These are phyloP conservation scores for Talaromyces borbonicus DNA, from an alignment of 495 filamentous ascomycete genomes.

Conservation along the genomic window DNA sequence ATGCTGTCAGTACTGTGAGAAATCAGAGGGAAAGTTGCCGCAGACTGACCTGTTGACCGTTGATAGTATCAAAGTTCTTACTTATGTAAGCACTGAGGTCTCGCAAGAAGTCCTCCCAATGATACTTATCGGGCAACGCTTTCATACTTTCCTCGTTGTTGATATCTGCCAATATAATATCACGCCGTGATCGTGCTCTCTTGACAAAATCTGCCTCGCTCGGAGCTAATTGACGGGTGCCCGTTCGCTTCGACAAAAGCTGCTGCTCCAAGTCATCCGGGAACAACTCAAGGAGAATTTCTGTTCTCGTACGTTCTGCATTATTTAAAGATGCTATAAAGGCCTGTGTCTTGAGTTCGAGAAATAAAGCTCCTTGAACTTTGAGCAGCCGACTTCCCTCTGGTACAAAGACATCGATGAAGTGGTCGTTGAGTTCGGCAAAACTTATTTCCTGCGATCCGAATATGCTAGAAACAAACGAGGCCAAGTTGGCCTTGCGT, in stretches of 20 bases:
- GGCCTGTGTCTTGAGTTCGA: constrained; percentile 80
- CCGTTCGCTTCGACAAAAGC: constrained; percentile 55
- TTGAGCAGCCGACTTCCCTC: constrained; percentile 63
- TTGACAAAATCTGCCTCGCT: constrained; percentile 69
- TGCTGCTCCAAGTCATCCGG: constrained; percentile 55
- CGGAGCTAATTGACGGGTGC: constrained; percentile 50
- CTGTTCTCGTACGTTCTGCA: constrained; percentile 52
- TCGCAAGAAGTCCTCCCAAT: constrained; percentile 69
- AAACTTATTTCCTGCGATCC: constrained; percentile 75
- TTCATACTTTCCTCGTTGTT: constrained; percentile 51
- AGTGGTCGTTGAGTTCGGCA: constrained; percentile 72
- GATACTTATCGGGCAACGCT: constrained; percentile 62
- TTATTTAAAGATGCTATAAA: constrained; percentile 65
- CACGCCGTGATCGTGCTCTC: constrained; percentile 51
- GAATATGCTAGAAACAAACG: constrained; percentile 74
- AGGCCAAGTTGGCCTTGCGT: constrained; percentile 78
- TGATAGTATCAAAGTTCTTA: constrained; percentile 60
- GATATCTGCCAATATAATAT: constrained; percentile 55
- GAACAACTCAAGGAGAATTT: constrained; percentile 65
- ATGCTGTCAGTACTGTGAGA: constrained; percentile 15
- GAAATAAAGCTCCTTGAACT: constrained; percentile 59
- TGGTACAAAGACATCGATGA: constrained; percentile 75
- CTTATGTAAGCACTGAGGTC: constrained; percentile 65
- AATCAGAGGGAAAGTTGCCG: neutral
- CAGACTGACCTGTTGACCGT: constrained; percentile 37